Evolutionary conservation across 2,329 filamentous ascomycete species (phyloP).

Genomic region (Clonostachys chloroleuca): DNA sequence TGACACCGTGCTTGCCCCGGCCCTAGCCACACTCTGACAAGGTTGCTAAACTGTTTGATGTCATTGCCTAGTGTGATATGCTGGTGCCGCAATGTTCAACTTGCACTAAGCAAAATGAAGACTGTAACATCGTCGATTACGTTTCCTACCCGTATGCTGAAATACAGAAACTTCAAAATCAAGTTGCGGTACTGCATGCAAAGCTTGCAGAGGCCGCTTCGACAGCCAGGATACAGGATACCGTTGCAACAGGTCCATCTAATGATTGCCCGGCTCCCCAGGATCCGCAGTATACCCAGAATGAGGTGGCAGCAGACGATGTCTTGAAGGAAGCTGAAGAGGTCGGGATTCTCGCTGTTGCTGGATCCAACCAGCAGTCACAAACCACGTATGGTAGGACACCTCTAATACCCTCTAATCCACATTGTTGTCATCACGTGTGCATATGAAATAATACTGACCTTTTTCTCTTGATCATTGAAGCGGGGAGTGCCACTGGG

Average conservation of each 20-base stretch:
- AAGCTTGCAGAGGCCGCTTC: too few relatives aligned
- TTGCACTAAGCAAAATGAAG: conserved; percentile 1
- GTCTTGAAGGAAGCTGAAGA: conserved; percentile 13
- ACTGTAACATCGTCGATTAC: conserved; percentile 1
- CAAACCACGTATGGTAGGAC: conserved; percentile 11
- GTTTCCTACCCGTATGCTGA: conserved; percentile 1
- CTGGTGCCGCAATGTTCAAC: not conserved
- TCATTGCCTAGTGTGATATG: not conserved
- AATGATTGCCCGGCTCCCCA: too few relatives aligned
- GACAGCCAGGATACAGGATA: too few relatives aligned
- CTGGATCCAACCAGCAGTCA: conserved; percentile 5
- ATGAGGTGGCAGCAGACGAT: too few relatives aligned
- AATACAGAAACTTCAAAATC: not conserved
- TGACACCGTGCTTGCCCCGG: too few relatives aligned
- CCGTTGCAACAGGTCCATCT: too few relatives aligned
- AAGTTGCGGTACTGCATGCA: too few relatives aligned
- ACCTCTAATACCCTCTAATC: too few relatives aligned
- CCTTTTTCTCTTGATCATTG: not conserved
- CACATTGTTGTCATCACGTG: too few relatives aligned
- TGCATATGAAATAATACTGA: too few relatives aligned
- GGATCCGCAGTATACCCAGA: too few relatives aligned
- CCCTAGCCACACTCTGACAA: too few relatives aligned
- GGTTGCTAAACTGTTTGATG: not conserved
- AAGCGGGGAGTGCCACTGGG: conserved; percentile 13
- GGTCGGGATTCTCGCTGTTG: conserved; percentile 12